A percentile compares a stretch with the other conserved stretches of the same genome.
phyloP scores from a whole-genome alignment of 2,329 filamentous ascomycete species.

The Aspergillus cejpii region DNA sequence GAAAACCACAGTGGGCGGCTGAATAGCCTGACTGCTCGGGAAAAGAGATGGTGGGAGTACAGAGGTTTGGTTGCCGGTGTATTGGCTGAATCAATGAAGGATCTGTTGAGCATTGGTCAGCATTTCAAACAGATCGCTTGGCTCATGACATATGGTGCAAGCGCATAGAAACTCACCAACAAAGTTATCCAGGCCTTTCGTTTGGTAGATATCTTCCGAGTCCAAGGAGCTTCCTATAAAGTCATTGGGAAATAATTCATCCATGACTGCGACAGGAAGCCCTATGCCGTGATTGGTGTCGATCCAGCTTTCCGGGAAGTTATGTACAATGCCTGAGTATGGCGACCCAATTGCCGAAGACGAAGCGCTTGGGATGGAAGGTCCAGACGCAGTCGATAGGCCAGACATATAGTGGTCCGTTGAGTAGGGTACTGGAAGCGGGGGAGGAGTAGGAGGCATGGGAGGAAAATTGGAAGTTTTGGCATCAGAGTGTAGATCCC shows the following conservation, averaged over 20 bases:
- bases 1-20: constrained; percentile 25
- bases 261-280: constrained; percentile 58
- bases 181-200: constrained; percentile 38
- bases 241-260: constrained; percentile 52
- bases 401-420: constrained; percentile 48
- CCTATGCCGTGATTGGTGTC: constrained; percentile 49
- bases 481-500: constrained; percentile 22
- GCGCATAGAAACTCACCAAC: constrained; percentile 25
- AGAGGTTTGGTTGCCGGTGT: constrained; percentile 24
- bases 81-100: constrained; percentile 54
- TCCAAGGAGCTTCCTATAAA: constrained; percentile 44
- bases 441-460: constrained; percentile 31
- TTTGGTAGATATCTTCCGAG: constrained; percentile 37
- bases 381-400: constrained; percentile 56
- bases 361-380: constrained; percentile 51
- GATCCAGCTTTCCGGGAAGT: constrained; percentile 55
- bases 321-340: constrained; percentile 55
- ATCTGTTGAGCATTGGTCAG: constrained; percentile 37
- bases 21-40: constrained; percentile 29
- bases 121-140: neutral
- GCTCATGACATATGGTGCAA: neutral
- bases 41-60: constrained; percentile 30
- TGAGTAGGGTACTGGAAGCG: constrained; percentile 24
- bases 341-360: constrained; percentile 64
- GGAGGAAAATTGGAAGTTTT: constrained; percentile 24